phyloP scores from a whole-genome alignment of 306 rosid species.

The Notholithocarpus densiflorus region DNA sequence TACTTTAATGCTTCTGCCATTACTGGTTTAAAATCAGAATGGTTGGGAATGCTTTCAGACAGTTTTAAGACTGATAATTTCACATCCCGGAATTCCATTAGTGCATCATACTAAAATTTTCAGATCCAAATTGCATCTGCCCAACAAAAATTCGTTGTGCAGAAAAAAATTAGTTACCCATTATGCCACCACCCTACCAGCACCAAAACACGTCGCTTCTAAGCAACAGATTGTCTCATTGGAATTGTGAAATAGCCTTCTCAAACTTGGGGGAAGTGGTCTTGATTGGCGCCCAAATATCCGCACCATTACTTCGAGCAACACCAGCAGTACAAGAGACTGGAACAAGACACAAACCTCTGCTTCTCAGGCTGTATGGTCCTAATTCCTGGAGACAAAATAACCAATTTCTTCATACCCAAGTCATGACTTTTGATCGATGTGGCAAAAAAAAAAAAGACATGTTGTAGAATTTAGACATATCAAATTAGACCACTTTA shows the following conservation, averaged over 20 bases:
- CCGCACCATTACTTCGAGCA: constrained; percentile 93
- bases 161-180: constrained; percentile 21
- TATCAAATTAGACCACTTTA: too few species aligned
- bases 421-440: not conserved
- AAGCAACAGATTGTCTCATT: constrained; percentile 34
- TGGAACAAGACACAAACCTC: constrained; percentile 90
- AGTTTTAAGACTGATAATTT: constrained; percentile 22
- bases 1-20: constrained; percentile 30
- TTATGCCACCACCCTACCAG: constrained; percentile 17
- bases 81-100: constrained; percentile 23
- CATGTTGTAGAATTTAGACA: too few species aligned
- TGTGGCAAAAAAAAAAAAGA: not conserved
- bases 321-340: constrained; percentile 71
- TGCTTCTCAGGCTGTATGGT: constrained; percentile 68
- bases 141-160: constrained; percentile 13
- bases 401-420: constrained; percentile 4
- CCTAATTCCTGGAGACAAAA: constrained; percentile 51
- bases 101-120: constrained; percentile 21
- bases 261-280: constrained; percentile 55
- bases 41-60: constrained; percentile 39
- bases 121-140: constrained; percentile 24
- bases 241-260: constrained; percentile 39
- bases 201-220: constrained; percentile 28
- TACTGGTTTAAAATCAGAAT: constrained; percentile 46
- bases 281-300: constrained; percentile 96